Conservation (phyloP, 2,329 filamentous ascomycete species). For the Rhynchosporium secalis region DNA sequence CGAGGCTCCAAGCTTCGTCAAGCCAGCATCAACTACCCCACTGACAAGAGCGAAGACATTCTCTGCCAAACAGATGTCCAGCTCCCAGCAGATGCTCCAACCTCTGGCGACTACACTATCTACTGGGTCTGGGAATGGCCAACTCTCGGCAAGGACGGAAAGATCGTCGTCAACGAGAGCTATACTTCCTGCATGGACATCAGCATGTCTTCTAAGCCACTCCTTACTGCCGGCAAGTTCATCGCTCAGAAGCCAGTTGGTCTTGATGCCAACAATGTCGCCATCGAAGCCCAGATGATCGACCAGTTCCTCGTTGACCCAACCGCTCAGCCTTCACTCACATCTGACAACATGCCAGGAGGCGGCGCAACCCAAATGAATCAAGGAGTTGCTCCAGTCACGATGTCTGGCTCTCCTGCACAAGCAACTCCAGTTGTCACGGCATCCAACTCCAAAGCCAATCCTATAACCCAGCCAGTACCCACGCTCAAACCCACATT, state of each 20-base stretch:
- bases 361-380: not conserved
- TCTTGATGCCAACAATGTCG: constrained; percentile 14
- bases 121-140: constrained; percentile 99
- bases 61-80: constrained; percentile 81
- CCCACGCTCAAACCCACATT: not conserved
- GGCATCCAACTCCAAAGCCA: not conserved
- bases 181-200: constrained; percentile 61
- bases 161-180: constrained; percentile 54
- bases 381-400: constrained; percentile 5
- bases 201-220: constrained; percentile 34
- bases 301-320: constrained; percentile 31
- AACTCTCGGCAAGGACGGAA: constrained; percentile 49
- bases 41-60: constrained; percentile 55
- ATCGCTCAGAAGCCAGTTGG: constrained; percentile 13
- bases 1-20: constrained; percentile 60
- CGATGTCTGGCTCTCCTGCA: not conserved
- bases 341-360: constrained; percentile 15
- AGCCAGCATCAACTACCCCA: constrained; percentile 47
- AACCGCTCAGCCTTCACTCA: constrained; percentile 15
- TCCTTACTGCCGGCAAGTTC: constrained; percentile 15
- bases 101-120: constrained; percentile 69
- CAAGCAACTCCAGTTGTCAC: constrained; percentile 1
- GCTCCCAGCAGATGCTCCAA: constrained; percentile 65
- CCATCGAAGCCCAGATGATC: constrained; percentile 31
- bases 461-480: not conserved